Evolutionary conservation across 306 rosid species (phyloP), one percentile per base, ranked within the genome.

Genomic region (Inga oerstediana): DNA sequence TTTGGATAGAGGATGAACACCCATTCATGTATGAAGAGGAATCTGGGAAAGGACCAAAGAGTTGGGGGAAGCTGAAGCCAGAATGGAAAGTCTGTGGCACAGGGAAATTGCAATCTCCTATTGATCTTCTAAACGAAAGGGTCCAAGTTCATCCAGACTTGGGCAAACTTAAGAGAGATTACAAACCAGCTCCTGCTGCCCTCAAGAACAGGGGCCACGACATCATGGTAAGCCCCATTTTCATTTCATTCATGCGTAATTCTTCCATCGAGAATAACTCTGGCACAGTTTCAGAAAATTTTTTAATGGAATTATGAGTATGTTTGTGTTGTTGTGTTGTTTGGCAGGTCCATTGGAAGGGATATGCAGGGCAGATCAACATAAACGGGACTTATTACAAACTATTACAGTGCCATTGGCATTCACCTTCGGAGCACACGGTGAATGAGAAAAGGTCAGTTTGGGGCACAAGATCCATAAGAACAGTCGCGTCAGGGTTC

Each of bases 21-120:
- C 56, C 81, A 41, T 93, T 79, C 74, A 51, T 52, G 69, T 94
- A 93, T 72, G 22, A 17, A 14, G 84, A 87, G 77, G 92, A 91
- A 84, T 77, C 19, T 82, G 86, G 84, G 9, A 88, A 81, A 52
- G 97, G 97, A 75, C 98, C 95, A 85, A 84, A 86, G 77, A 74
- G 80, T 46, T 94, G 98, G 98, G 88, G 93, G 10, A 3, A 58
- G 4, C n/a, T 94, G 11, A 77, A 93, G 54, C 89, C 95, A 48
- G 59, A 87, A 45, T 93, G 98, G 98, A 78, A 88, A 85, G 45
- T 39, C 43, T 94, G 97, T 85, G 88, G 78, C 10, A 74, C 49
- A 34, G 98, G 97, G 39, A 88, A 88, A 83, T 43, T 37, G 70
- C 98, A 94, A 76, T 94, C 97, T 86, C 98, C 98, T 4, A 93